Evolutionary conservation across 345 rosid species (phyloP), one percentile per base, ranked within the genome.

Genomic region (Salix udensis): DNA sequence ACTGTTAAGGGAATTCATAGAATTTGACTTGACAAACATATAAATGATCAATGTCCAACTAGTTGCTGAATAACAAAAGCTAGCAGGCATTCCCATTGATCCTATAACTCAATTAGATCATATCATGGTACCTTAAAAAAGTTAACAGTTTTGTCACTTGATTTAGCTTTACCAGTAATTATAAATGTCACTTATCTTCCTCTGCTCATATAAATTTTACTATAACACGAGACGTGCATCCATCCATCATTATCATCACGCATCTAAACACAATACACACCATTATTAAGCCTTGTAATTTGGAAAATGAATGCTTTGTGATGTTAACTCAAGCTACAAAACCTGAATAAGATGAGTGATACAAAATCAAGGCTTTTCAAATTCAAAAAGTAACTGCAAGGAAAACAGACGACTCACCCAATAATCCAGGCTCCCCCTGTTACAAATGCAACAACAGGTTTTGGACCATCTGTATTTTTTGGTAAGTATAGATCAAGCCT

Each of bases 361-460:
- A 30, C 16, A 21, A 18, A 64, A 37, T 42, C 62, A 46, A 13
- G 50, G 16, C 50, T 46, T 73, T 76, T 39, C 40, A 48, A 74
- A 37, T 31, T 6, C 67, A 67, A 68, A 55, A 11, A 74, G 1
- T 68, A 15, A 53, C 50, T 40, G 44, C 44, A 40, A 67, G 61
- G 52, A 24, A 76, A 65, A 42, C 31, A 71, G 58, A 67, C 39
- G 10, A 83, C 94, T 89, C 77, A 92, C 99, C 99, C 99, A 82
- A 96, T 93, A 78, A 96, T 92, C 97, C 98, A 96, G 70, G 98
- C 97, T 82, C 99, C 99, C 40, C 99, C 98, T 24, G 98, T 93
- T 71, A 96, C 79, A 87, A 96, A 96, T 26, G 97, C 98, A 80
- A 93, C 91, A 28, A 93, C 97, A 19, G 98, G 99, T 84, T 89